Percentiles rank a stretch among this genome's conserved stretches.
These are phyloP conservation scores for Pythium rishiriense DNA, from an alignment of 352 stramenopile genomes.

Conservation along the genomic window DNA sequence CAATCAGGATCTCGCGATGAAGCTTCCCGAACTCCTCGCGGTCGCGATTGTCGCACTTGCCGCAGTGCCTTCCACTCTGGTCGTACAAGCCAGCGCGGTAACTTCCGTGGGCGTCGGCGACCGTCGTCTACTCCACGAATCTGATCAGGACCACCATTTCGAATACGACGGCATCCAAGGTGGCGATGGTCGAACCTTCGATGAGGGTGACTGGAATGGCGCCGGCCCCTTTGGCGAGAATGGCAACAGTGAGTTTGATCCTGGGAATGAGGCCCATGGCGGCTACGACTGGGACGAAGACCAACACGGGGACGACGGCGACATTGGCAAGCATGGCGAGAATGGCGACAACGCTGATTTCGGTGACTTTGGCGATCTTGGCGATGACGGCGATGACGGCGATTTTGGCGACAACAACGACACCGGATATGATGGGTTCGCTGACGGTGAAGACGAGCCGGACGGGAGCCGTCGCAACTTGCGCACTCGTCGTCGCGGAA, in stretches of 20 bases:
- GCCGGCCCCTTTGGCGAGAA: neutral
- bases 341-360: neutral
- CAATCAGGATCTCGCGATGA: no score
- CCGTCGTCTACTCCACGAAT: neutral
- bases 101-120: neutral
- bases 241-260: neutral
- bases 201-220: neutral
- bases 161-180: neutral
- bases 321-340: neutral
- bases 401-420: neutral
- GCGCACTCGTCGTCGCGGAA: no score
- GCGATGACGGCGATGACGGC: neutral
- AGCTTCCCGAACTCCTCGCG: neutral
- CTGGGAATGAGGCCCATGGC: neutral
- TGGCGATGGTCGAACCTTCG: neutral
- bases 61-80: neutral
- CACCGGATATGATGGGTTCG: neutral
- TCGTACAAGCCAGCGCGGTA: neutral
- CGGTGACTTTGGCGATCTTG: conserved; percentile 4
- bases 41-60: neutral
- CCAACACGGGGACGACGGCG: neutral
- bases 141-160: neutral
- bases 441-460: neutral
- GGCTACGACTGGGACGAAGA: neutral
- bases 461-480: conserved; percentile 4